Base-by-base conservation (phyloP, 805 yeast genomes). In the Ogataea pignaliae region DNA sequence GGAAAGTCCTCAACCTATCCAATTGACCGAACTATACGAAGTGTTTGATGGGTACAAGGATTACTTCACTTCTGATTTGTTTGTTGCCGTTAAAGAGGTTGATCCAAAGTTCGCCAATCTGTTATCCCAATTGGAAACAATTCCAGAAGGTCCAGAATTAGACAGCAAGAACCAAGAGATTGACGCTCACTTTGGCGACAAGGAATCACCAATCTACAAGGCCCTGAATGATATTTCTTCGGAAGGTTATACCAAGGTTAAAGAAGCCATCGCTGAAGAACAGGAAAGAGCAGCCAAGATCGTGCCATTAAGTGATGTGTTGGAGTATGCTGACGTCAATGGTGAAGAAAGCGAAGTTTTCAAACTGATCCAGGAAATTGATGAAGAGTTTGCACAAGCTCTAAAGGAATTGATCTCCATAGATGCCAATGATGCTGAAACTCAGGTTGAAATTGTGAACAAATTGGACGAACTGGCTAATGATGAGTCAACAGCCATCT, bases 331-430 rank as follows among this genome's bases (percentile, higher is more conserved):
- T n/a, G 36, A 47, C 10, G 42, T 46, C 5, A 50, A 48, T 41
- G 63, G 63, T 17, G 17, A 48, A 16, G 58, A 57, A 18, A 54
- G 56, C 29, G 61, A 55, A 34, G 59, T 54, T 29, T 56, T 52
- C 36, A 49, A 46, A 16, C 37, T 57, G 13, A 42, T 59, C 12
- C 11, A 41, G 13, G 52, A 47, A 37, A 54, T 60, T 29, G 63
- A 60, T 42, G 41, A 56, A 10, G 48, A 52, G 29, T 59, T 59
- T 40, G 47, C 55, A 10, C 42, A 38, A 10, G 26, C 47, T 9
- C 32, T 56, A 13, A 41, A 45, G 11, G 41, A 38, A 29, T 45
- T 49, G 28, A 17, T 39, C 10, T 39, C 36, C 21, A 26, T 47
- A 18, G 37, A 36, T 29, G 34, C 42, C 30, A 46, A 47, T 37